These are phyloP conservation scores for Casuarina cunninghamiana DNA, from an alignment of 306 rosid species.

Conservation along the genomic window DNA sequence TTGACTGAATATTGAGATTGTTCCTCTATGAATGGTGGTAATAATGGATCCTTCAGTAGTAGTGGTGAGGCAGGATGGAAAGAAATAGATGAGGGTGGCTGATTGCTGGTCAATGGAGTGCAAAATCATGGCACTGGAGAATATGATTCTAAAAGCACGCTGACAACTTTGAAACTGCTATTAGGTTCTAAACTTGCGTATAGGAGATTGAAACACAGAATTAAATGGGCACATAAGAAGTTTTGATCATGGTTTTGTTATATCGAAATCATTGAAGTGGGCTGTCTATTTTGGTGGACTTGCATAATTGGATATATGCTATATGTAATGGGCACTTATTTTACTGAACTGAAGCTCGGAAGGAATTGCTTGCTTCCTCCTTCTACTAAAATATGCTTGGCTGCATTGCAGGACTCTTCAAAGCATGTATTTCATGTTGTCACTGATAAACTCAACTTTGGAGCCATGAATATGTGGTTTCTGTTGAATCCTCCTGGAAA, in stretches of 20 bases:
- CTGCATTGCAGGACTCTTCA: slow-evolving; percentile 75
- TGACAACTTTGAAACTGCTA: background rate
- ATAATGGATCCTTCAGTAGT: background rate
- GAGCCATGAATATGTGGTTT: slow-evolving; percentile 99
- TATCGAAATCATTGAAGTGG: background rate
- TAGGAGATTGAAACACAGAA: background rate
- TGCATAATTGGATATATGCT: background rate
- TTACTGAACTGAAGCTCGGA: slow-evolving; percentile 4
- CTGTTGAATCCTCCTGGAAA: slow-evolving; percentile 92
- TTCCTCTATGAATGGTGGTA: background rate
- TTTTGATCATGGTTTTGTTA: background rate
- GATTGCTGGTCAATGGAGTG: background rate
- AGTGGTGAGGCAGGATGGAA: background rate
- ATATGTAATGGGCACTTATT: background rate
- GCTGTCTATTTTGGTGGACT: background rate
- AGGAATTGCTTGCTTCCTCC: slow-evolving; percentile 20
- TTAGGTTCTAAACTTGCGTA: background rate
- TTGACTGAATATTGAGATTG: background rate
- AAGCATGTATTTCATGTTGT: slow-evolving; percentile 94
- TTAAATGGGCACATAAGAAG: background rate
- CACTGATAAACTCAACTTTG: slow-evolving; percentile 90
- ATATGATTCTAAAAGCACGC: background rate
- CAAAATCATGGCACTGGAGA: background rate
- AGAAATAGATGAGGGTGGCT: background rate
- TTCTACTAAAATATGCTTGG: slow-evolving; percentile 24